phyloP scores from a whole-genome alignment of 1,284 basidiomycete species.

The Filobasidium uniguttulatum region DNA sequence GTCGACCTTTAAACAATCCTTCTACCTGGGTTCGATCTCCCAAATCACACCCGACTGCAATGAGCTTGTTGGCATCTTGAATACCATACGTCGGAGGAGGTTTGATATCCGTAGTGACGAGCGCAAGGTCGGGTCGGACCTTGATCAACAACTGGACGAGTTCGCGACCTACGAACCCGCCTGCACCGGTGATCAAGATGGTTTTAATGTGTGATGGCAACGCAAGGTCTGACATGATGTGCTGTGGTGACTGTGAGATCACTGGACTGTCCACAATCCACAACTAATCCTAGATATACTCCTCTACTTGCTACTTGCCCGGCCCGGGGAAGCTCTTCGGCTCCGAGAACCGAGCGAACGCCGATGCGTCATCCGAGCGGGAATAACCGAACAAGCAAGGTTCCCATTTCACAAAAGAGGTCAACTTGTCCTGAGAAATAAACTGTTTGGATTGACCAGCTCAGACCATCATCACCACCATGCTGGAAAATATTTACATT shows the following conservation, averaged over 20 bases:
- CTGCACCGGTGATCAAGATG: constrained; percentile 48
- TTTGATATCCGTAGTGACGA: constrained; percentile 48
- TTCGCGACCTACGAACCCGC: constrained; percentile 39
- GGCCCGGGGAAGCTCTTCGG: too few species aligned
- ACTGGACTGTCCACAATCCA: too few species aligned
- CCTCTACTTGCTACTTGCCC: too few species aligned
- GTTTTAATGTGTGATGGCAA: constrained; percentile 35
- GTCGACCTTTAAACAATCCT: constrained; percentile 34
- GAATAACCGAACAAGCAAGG: too few species aligned
- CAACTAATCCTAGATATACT: too few species aligned
- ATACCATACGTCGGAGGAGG: constrained; percentile 40
- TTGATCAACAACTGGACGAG: constrained; percentile 38
- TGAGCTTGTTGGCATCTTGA: constrained; percentile 29
- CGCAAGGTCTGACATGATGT: background rate
- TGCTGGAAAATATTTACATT: constrained; percentile 41
- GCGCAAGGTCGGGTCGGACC: constrained; percentile 37
- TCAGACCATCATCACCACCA: too few species aligned
- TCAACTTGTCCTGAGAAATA: too few species aligned
- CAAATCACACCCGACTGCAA: constrained; percentile 43
- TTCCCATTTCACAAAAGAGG: too few species aligned
- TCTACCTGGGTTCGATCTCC: constrained; percentile 40
- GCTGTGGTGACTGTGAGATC: background rate
- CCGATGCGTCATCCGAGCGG: too few species aligned
- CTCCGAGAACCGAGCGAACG: too few species aligned
- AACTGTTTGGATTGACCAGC: too few species aligned